Percentiles rank a stretch among this genome's conserved stretches.
Conservation (phyloP, 768 basidiomycete genomes). For the Pisolithus albus region DNA sequence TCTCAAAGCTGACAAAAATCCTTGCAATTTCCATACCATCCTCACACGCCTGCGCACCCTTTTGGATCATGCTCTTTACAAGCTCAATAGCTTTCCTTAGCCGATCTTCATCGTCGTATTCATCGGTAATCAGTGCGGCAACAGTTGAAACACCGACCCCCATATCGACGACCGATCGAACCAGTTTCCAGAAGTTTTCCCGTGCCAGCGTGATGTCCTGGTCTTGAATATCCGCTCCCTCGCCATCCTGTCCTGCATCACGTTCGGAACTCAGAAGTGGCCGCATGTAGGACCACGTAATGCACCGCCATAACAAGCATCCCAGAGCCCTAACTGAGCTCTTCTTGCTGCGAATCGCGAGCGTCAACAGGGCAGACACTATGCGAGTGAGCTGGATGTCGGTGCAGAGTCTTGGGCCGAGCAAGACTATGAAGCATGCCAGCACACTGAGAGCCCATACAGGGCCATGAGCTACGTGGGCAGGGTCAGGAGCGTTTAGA, state of each 20-base stretch:
- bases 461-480: conserved; percentile 65
- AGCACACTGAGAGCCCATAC: conserved; percentile 71
- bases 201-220: conserved; percentile 24
- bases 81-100: conserved; percentile 43
- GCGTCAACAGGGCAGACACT: conserved; percentile 43
- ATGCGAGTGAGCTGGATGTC: conserved; percentile 38
- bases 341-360: conserved; percentile 56
- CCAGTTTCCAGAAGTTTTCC: conserved; percentile 41
- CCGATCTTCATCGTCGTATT: conserved; percentile 32
- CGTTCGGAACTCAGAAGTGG: conserved; percentile 30
- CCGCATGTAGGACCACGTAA: conserved; percentile 61
- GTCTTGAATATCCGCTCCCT: conserved; percentile 11
- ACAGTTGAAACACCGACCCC: conserved; percentile 52
- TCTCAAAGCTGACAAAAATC: conserved; percentile 32
- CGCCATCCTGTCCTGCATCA: conserved; percentile 20
- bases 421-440: conserved; percentile 57
- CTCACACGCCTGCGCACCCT: conserved; percentile 42
- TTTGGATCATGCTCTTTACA: conserved; percentile 51
- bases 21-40: conserved; percentile 51
- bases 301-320: conserved; percentile 57
- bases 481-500: conserved; percentile 46
- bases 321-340: conserved; percentile 56
- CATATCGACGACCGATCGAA: conserved; percentile 50
- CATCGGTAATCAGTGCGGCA: conserved; percentile 44
- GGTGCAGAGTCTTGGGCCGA: conserved; percentile 48